A percentile compares a stretch with the other conserved stretches of the same genome.
Evolutionary conservation across 345 rosid genomes (phyloP).

Genomic region (Microthlaspi erraticum): DNA sequence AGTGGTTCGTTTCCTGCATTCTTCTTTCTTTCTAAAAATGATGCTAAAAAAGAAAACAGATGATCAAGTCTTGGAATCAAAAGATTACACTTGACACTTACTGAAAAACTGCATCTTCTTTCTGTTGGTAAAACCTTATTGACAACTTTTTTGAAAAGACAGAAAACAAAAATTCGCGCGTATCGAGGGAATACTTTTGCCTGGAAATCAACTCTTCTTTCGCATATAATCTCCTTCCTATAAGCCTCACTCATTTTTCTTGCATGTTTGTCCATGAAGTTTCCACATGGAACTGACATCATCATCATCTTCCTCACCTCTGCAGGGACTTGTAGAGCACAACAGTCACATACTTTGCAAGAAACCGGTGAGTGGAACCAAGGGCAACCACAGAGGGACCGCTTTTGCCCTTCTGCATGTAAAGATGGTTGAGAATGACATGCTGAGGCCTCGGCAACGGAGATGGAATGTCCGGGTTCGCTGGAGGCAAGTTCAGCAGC

Average conservation of each 20-base stretch:
- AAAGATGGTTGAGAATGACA: slow-evolving; percentile 92
- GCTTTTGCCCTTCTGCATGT: slow-evolving; percentile 87
- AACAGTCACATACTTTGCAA: slow-evolving; percentile 87
- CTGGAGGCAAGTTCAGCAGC: slow-evolving; percentile 74
- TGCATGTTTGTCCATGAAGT: too few species aligned
- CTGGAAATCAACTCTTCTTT: slow-evolving; percentile 38
- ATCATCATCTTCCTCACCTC: slow-evolving; percentile 50
- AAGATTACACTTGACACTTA: slow-evolving; percentile 45
- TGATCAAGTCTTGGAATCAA: slow-evolving; percentile 42
- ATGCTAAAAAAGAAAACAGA: slow-evolving; percentile 33
- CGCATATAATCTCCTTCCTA: slow-evolving; percentile 29
- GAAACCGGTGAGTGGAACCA: slow-evolving; percentile 82
- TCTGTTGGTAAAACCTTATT: slow-evolving; percentile 48
- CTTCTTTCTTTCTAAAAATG: slow-evolving; percentile 18
- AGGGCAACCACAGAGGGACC: slow-evolving; percentile 91
- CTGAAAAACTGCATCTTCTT: slow-evolving; percentile 45
- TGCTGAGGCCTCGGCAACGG: slow-evolving; percentile 87
- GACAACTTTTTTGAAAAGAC: slow-evolving; percentile 40
- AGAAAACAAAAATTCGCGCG: slow-evolving; percentile 44
- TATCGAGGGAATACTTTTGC: slow-evolving; percentile 44
- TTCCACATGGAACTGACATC: slow-evolving; percentile 35
- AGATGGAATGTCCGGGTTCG: slow-evolving; percentile 76
- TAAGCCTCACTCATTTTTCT: slow-evolving; percentile 29
- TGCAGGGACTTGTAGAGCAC: slow-evolving; percentile 88
- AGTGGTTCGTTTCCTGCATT: slow-evolving; percentile 12